Evolutionary conservation across 495 filamentous ascomycete species (phyloP), one percentile per base, ranked within the genome.

Genomic region (Hypoxylon lenormandii): DNA sequence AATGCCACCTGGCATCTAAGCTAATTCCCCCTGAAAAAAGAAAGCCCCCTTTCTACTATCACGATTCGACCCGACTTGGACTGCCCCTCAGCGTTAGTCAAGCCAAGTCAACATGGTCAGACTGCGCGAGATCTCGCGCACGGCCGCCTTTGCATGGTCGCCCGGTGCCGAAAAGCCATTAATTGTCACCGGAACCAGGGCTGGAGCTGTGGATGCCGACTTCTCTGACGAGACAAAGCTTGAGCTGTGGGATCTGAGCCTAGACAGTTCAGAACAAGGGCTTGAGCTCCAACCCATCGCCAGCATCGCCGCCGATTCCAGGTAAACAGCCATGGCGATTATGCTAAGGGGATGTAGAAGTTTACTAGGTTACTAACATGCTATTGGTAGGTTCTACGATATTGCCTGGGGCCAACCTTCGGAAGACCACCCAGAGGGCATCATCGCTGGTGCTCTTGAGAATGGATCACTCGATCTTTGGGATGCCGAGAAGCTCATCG

Each of bases 141-240:
- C 95, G 61, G 94, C 94, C 79, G 91, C 94, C 73, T 98, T 99
- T 75, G 92, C 96, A 63, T 99, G 95, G 94, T 95, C 93, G 64
- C 90, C 93, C 12, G 89, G 90, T 57, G 79, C 91, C 43, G 82
- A 84, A 33, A 83, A 85, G 60, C 92, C 93, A 68, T 85, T 96
- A 70, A 83, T 99, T 56, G 94, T 93, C 42, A 98, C 95, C n/a
- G 95, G 95, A 72, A 98, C 95, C 21, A 87, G 92, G 73, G 93
- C 94, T 57, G 95, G 95, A 54, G 95, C 95, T 65, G 93, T 98
- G 15, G 92, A 95, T 80, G 93, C 91, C 71, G 94, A 97, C 77
- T 98, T 99, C 82, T 98, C 95, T 4, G 93, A 95, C 79, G 93
- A 97, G 77, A 97, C 93, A 58, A 92, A 93, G 80, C 84, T 99